These are phyloP conservation scores for Naganishia onofrii DNA, from an alignment of 768 basidiomycete genomes.

Conservation along the genomic window DNA sequence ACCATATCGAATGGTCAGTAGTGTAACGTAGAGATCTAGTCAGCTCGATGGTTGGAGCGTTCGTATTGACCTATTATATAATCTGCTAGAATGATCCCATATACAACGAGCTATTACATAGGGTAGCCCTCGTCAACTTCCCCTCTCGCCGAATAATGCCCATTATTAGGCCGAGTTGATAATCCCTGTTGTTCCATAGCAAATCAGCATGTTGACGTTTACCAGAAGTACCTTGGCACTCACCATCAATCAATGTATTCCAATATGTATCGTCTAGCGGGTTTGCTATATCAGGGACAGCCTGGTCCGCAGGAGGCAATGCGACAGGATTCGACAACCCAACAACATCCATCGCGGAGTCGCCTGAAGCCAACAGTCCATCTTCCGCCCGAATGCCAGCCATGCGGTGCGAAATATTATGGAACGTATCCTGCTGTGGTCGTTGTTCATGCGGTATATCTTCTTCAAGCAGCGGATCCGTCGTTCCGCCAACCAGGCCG, in stretches of 20 bases:
- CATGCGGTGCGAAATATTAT: slow-evolving; percentile 29
- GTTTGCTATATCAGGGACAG: slow-evolving; percentile 19
- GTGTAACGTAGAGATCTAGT: no score
- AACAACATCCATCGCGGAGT: slow-evolving; percentile 16
- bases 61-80: not conserved
- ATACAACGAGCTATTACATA: not conserved
- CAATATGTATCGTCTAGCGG: slow-evolving; percentile 50
- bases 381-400: slow-evolving; percentile 19
- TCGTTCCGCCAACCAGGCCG: not conserved
- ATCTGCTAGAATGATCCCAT: not conserved
- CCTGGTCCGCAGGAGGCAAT: slow-evolving; percentile 23
- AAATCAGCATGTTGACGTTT: not conserved
- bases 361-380: slow-evolving; percentile 19
- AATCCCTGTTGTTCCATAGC: not conserved
- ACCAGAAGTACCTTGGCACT: slow-evolving; percentile 16
- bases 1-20: no score
- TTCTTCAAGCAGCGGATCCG: slow-evolving; percentile 22
- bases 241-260: slow-evolving; percentile 52
- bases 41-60: not conserved
- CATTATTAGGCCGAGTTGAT: slow-evolving; percentile 11
- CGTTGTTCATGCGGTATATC: slow-evolving; percentile 21
- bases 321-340: slow-evolving; percentile 14
- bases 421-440: slow-evolving; percentile 30
- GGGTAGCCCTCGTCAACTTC: not conserved
- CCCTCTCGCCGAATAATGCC: not conserved